A percentile compares a stretch with the other conserved stretches of the same genome.
Evolutionary conservation across 345 rosid species (phyloP).

Genomic region (Iberis pinnata): DNA sequence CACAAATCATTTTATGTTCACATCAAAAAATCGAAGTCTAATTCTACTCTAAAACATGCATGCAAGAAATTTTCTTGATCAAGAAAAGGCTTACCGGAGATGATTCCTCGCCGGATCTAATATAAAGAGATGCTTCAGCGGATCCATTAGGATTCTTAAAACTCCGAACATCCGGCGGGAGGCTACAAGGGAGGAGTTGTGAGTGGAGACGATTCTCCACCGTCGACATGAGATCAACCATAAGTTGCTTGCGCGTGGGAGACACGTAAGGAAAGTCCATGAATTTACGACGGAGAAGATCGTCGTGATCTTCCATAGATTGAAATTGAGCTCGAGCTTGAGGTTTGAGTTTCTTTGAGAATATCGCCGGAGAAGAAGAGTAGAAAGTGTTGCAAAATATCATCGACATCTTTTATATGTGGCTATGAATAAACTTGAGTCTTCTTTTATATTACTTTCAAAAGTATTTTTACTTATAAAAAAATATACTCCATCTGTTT

Average conservation of each 20-base stretch:
- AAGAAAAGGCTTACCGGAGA: slow-evolving; percentile 42
- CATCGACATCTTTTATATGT: slow-evolving; percentile 42
- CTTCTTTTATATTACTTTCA: not conserved
- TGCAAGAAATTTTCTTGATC: no score
- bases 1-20: no score
- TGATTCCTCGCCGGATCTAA: slow-evolving; percentile 49
- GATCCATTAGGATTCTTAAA: slow-evolving; percentile 46
- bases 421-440: slow-evolving; percentile 2
- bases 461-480: not conserved
- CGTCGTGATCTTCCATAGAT: slow-evolving; percentile 34
- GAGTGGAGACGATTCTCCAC: slow-evolving; percentile 52
- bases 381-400: slow-evolving; percentile 25
- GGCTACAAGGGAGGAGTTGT: slow-evolving; percentile 50
- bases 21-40: no score
- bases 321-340: slow-evolving; percentile 20
- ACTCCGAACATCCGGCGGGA: slow-evolving; percentile 55
- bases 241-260: slow-evolving; percentile 41
- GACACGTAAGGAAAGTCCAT: slow-evolving; percentile 60
- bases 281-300: slow-evolving; percentile 36
- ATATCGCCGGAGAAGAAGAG: slow-evolving; percentile 21
- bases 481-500: no score
- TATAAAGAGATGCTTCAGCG: slow-evolving; percentile 55
- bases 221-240: slow-evolving; percentile 61
- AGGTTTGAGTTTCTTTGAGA: slow-evolving; percentile 10
- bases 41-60: no score